Evolutionary conservation across 257 asterid genomes (phyloP), one percentile per base, ranked within the genome.

Genomic region (Solanum chilense): DNA sequence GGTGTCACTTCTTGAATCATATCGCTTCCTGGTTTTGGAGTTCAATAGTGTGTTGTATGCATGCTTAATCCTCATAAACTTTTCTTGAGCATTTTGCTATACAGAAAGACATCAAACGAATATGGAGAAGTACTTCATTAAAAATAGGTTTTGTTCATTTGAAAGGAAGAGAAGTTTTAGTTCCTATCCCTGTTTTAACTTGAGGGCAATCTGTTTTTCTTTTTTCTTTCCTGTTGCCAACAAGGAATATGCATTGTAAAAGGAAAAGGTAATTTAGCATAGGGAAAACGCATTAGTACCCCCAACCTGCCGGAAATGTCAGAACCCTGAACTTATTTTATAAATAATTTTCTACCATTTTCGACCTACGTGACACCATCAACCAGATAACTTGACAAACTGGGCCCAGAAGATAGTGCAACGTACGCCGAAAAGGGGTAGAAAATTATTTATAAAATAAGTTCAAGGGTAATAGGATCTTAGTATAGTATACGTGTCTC

Each of bases 21-120:
- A 93, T 85, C 88, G 91, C 83, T 92, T 92, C 86, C 93, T 88
- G 41, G 99, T 91, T 93, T 93, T 91, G 56, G 98, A 91, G 90
- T 88, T 93, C 90, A 97, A 83, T 86, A 97, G 88, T 62, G 93
- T 90, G 89, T 94, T 97, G 89, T 97, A 97, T 9, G 99, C 98
- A 91, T 95, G 97, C 93, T 97, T 97, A 88, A 97, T 97, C 94
- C 97, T 94, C 99, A 93, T 87, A 90, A 97, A 97, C 85, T 90
- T 96, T 83, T 96, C 99, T 90, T 96, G 96, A 82, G 98, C 96
- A 87, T 92, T 92, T 56, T 93, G 93, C 98, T 96, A 91, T 44
- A 45, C 52, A 45, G 66, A 9, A 85, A 68, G 80, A 69, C 31
- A 85, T 42, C 44, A 85, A 58, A 64, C 3, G 5, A 85, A 31